Evolutionary conservation across 805 yeast genomes (phyloP).

Genomic region (Saccharomycopsis fodiens): DNA sequence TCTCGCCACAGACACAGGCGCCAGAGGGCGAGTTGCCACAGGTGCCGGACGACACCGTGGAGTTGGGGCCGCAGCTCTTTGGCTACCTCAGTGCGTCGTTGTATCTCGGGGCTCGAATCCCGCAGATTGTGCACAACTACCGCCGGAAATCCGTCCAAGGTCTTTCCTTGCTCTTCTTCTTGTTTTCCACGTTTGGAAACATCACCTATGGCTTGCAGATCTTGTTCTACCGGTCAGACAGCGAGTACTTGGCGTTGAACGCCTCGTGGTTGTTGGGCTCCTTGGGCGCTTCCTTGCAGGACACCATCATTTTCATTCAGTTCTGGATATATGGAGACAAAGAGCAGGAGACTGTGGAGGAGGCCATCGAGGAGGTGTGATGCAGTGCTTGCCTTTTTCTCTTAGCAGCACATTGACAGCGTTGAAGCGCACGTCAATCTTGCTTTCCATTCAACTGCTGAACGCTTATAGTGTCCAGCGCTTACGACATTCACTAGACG

Average conservation of each 20-base stretch:
- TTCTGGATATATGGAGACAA: constrained; percentile 46
- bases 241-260: constrained; percentile 51
- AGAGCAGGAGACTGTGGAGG: too few relatives aligned
- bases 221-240: constrained; percentile 54
- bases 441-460: too few relatives aligned
- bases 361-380: constrained; percentile 11
- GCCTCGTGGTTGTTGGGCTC: constrained; percentile 76
- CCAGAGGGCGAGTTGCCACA: constrained; percentile 24
- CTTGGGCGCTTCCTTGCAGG: constrained; percentile 70
- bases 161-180: constrained; percentile 71
- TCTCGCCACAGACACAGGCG: constrained; percentile 33
- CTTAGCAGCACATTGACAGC: too few relatives aligned
- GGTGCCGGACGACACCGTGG: constrained; percentile 24
- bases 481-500: too few relatives aligned
- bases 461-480: too few relatives aligned
- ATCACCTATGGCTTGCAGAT: constrained; percentile 71
- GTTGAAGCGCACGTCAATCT: too few relatives aligned
- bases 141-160: constrained; percentile 76
- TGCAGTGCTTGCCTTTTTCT: too few relatives aligned
- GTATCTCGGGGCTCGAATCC: constrained; percentile 69
- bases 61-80: constrained; percentile 53
- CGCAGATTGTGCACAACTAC: constrained; percentile 81
- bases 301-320: constrained; percentile 55
- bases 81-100: constrained; percentile 65
- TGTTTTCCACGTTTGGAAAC: constrained; percentile 69